These are phyloP conservation scores for Pycnococcus provasolii DNA, from an alignment of 139 green algal genomes.

Conservation along the genomic window DNA sequence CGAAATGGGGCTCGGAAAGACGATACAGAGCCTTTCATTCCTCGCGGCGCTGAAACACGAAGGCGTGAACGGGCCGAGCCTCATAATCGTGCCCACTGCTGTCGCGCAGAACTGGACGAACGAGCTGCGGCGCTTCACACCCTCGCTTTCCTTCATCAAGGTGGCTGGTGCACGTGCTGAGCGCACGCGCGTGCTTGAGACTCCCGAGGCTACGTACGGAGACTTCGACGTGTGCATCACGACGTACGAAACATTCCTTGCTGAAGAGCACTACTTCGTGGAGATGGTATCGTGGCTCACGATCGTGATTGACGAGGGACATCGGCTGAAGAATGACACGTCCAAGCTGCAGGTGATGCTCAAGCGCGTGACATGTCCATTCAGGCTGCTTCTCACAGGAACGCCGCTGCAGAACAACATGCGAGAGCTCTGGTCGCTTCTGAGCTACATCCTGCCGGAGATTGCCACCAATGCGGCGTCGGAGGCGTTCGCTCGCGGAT, in stretches of 20 bases:
- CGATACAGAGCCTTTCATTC: conserved; percentile 52
- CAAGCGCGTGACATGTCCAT: not conserved
- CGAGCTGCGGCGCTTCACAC: conserved; percentile 47
- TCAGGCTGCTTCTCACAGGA: conserved; percentile 17
- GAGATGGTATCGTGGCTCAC: conserved; percentile 23
- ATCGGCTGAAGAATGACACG: conserved; percentile 28
- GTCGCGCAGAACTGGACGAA: conserved; percentile 79
- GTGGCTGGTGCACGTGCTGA: conserved; percentile 1
- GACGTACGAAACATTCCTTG: conserved; percentile 26
- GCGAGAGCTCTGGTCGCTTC: conserved; percentile 1
- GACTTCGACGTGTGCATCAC: conserved; percentile 23
- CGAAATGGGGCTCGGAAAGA: conserved; percentile 88
- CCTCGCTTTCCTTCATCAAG: not conserved
- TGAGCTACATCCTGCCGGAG: conserved; percentile 2
- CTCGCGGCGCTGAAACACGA: conserved; percentile 40
- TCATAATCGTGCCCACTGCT: conserved; percentile 56
- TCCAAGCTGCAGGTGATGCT: conserved; percentile 17
- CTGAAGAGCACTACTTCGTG: conserved; percentile 17
- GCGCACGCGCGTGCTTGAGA: not conserved
- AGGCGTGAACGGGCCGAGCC: conserved; percentile 36
- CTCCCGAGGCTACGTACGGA: not conserved
- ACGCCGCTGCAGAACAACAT: conserved; percentile 21
- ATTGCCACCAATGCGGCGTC: not conserved
- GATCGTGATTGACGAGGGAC: conserved; percentile 31
- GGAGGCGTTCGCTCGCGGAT: conserved; percentile 1